Conservation (phyloP, 768 basidiomycete species). For the Crucibulum laeve region DNA sequence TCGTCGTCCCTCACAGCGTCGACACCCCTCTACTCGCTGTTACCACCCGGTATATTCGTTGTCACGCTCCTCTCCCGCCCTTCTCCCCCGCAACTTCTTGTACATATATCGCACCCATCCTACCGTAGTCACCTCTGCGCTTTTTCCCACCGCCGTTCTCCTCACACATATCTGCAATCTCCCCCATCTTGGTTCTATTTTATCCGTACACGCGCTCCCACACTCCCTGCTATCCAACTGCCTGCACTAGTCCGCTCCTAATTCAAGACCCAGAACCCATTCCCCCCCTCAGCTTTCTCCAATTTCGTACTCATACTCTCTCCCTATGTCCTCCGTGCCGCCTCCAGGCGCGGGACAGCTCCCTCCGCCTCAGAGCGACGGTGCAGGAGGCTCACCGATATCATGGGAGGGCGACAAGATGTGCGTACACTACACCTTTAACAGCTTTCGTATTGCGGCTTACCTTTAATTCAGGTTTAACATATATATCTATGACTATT, state of each 20-base stretch:
- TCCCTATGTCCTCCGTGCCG: constrained; percentile 22
- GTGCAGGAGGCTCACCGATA: constrained; percentile 18
- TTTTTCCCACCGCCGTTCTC: no score
- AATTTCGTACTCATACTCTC: constrained; percentile 1
- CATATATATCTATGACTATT: constrained; percentile 87
- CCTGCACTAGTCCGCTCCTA: constrained; percentile 9
- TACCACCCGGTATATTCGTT: not conserved
- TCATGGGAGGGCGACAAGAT: constrained; percentile 88
- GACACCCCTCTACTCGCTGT: constrained; percentile 14
- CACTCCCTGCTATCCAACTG: not conserved
- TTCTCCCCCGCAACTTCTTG: constrained; percentile 2
- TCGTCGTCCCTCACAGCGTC: constrained; percentile 14
- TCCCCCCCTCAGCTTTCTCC: constrained; percentile 3
- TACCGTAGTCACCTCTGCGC: no score
- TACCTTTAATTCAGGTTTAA: constrained; percentile 59
- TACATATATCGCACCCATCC: constrained; percentile 6
- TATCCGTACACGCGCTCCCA: no score
- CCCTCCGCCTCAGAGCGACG: constrained; percentile 16
- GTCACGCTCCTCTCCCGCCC: constrained; percentile 7
- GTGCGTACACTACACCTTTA: constrained; percentile 35
- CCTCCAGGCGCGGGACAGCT: constrained; percentile 18
- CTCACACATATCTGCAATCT: no score
- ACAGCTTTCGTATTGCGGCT: constrained; percentile 5
- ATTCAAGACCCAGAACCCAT: constrained; percentile 7
- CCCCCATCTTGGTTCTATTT: no score